Evolutionary conservation across 805 yeast genomes (phyloP).

Genomic region (Priceomyces fermenticarens): DNA sequence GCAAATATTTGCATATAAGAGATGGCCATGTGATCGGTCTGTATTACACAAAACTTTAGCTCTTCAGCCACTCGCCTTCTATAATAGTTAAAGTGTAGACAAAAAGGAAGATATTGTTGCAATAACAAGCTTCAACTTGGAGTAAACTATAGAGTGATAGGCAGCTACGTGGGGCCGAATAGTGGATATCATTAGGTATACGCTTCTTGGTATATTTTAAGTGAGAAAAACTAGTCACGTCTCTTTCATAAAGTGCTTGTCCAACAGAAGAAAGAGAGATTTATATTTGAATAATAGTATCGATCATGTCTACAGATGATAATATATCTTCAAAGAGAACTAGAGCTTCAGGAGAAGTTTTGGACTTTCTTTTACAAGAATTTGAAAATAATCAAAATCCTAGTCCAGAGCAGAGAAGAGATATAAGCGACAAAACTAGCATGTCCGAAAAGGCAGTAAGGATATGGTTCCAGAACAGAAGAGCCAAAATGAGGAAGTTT

Average conservation of each 20-base stretch:
- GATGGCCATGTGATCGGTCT: constrained; percentile 2
- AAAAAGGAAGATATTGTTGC: background rate
- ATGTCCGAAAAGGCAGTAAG: constrained; percentile 87
- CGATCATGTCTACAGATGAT: constrained; percentile 21
- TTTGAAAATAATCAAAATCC: constrained; percentile 77
- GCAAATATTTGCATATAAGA: background rate
- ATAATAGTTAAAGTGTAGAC: constrained; percentile 1
- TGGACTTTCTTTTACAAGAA: constrained; percentile 64
- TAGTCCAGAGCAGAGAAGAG: constrained; percentile 63
- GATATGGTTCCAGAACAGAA: constrained; percentile 88
- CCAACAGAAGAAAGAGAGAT: background rate
- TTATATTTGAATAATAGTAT: background rate
- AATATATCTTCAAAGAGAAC: constrained; percentile 47
- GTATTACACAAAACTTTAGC: background rate
- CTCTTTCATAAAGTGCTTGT: background rate
- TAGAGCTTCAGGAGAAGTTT: constrained; percentile 77
- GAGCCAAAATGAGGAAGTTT: constrained; percentile 73
- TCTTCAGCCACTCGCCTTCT: background rate
- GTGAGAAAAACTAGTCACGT: too few relatives aligned
- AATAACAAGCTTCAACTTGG: too few relatives aligned
- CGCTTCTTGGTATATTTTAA: too few relatives aligned
- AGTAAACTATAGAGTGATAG: too few relatives aligned
- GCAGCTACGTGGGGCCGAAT: too few relatives aligned
- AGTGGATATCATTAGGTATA: too few relatives aligned
- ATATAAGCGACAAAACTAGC: constrained; percentile 66